Conservation (phyloP, 1,284 basidiomycete species). For the Exobasidium rhododendri region DNA sequence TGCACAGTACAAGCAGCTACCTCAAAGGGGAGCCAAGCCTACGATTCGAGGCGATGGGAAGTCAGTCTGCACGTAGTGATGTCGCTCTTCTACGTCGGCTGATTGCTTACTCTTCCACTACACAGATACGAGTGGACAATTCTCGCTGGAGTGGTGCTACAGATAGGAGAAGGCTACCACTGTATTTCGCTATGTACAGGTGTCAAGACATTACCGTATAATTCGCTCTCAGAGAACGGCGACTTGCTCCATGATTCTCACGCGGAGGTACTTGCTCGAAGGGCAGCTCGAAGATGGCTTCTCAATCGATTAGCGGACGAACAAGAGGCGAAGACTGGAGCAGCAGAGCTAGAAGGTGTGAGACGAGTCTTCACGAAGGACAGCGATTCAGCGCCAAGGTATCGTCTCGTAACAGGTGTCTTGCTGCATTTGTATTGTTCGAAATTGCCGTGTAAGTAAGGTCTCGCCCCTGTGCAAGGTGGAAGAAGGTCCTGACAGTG, state of each 20-base stretch:
- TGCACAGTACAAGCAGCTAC: conserved; percentile 19
- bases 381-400: conserved; percentile 57
- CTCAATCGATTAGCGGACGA: conserved; percentile 64
- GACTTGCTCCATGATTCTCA: conserved; percentile 84
- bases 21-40: conserved; percentile 31
- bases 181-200: conserved; percentile 76
- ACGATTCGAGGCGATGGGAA: conserved; percentile 22
- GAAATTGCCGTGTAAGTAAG: conserved; percentile 73
- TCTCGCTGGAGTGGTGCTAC: conserved; percentile 28
- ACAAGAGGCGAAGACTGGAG: conserved; percentile 19
- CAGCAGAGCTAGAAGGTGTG: neutral
- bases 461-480: too few species aligned
- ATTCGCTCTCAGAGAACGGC: conserved; percentile 66
- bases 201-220: conserved; percentile 75
- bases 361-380: conserved; percentile 53
- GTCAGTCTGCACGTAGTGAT: conserved; percentile 14
- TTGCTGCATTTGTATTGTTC: conserved; percentile 75
- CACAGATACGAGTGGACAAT: conserved; percentile 37
- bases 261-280: conserved; percentile 80
- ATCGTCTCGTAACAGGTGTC: conserved; percentile 61
- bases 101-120: too few species aligned
- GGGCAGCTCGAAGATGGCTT: conserved; percentile 77
- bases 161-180: conserved; percentile 50
- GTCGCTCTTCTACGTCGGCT: neutral
- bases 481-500: too few species aligned